phyloP scores from a whole-genome alignment of 2,329 filamentous ascomycete species.

The Claviceps sp. region DNA sequence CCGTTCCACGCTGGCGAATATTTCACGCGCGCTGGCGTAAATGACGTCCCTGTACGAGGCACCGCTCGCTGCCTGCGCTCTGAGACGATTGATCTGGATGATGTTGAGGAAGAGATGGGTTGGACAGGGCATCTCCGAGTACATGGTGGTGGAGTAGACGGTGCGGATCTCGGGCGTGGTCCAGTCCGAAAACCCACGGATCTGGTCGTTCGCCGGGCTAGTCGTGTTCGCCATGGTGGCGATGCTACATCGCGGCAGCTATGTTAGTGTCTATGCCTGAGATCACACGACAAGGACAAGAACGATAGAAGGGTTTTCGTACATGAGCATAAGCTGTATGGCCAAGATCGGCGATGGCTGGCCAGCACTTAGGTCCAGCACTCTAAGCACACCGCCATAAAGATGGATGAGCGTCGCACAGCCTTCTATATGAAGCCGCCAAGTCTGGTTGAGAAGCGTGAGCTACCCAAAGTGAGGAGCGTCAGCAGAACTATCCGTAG shows the following conservation, averaged over 20 bases:
- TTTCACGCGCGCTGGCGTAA: background rate
- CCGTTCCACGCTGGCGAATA: background rate
- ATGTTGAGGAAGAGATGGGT: constrained; percentile 4
- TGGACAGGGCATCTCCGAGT: constrained; percentile 4
- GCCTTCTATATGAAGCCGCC: constrained; percentile 3
- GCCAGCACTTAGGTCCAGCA: constrained; percentile 2
- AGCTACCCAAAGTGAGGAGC: background rate
- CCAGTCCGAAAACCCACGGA: constrained; percentile 1
- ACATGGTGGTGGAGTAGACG: constrained; percentile 2
- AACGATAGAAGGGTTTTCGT: background rate
- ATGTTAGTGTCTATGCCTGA: background rate
- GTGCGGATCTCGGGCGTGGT: background rate
- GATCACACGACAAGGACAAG: no score
- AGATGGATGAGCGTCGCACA: constrained; percentile 2
- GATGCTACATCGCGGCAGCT: background rate
- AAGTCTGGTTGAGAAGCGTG: constrained; percentile 2
- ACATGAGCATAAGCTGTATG: constrained; percentile 5
- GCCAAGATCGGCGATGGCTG: constrained; percentile 3
- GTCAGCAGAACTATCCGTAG: background rate
- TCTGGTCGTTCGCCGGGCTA: constrained; percentile 3
- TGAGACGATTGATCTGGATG: constrained; percentile 1
- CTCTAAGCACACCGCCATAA: constrained; percentile 1
- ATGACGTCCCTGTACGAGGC: background rate
- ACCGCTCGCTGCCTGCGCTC: background rate
- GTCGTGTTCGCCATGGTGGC: constrained; percentile 4